Evolutionary conservation across 2,329 filamentous ascomycete species (phyloP).

Genomic region (Cordyceps cateniannulata): DNA sequence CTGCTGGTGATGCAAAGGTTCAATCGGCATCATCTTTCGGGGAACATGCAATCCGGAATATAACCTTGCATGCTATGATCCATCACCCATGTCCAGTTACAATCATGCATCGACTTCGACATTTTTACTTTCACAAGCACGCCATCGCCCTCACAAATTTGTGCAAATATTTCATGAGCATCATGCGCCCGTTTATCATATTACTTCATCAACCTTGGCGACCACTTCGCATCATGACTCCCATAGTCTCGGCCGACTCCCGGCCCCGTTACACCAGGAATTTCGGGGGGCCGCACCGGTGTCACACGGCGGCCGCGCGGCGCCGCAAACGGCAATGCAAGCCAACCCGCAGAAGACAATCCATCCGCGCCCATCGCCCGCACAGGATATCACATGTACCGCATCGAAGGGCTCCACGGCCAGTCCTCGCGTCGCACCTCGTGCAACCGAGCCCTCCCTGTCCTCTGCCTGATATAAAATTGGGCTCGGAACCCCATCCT

Average conservation of each 20-base stretch:
- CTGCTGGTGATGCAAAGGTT: no score
- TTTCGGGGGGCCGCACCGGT: not conserved
- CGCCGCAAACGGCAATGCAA: not conserved
- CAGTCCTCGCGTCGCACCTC: not conserved
- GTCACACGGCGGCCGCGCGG: not conserved
- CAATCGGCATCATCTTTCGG: not conserved
- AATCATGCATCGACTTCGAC: not conserved
- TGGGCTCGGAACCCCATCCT: not conserved
- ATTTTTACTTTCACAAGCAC: not conserved
- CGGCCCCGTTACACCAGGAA: not conserved
- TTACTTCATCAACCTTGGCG: not conserved
- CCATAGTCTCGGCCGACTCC: not conserved
- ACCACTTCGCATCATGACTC: not conserved
- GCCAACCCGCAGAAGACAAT: not conserved
- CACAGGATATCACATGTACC: not conserved
- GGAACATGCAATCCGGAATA: not conserved
- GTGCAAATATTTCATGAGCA: not conserved
- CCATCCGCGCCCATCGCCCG: not conserved
- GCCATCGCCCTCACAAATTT: not conserved
- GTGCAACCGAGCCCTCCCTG: not conserved
- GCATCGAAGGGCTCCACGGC: not conserved
- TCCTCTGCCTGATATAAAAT: not conserved
- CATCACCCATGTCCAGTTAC: not conserved
- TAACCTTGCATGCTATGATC: not conserved
- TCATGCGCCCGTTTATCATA: not conserved